Base-by-base conservation (phyloP, 768 basidiomycete genomes). In the Boletus rubropictus region DNA sequence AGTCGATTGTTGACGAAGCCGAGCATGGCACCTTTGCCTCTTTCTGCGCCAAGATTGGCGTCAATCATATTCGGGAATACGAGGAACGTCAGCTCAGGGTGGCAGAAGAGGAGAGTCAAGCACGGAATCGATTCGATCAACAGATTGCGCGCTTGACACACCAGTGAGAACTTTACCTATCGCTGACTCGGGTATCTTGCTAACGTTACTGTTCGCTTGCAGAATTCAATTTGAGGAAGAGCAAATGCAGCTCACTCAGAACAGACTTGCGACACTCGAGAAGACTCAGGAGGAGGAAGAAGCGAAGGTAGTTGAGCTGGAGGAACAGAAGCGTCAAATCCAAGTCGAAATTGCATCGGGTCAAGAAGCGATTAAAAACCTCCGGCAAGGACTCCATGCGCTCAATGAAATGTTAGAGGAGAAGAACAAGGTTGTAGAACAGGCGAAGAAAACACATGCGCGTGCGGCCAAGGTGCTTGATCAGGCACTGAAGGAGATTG, bases 11-110 rank as follows among this genome's bases (percentile, higher is more conserved):
- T 57, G 76, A 92, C 53, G 72, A 70, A 7, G 91, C 88, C 0
- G 96, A 97, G 61, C 89, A 91, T 58, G 71, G 71, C 3, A 69
- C 94, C 11, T 98, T 94, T 60, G 70, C 66, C 1, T 64, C 69
- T 3, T 97, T 99, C 69, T 97, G 94, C 61, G 63, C 67, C 31
- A 77, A 80, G 55, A 92, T 97, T 54, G 77, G 81, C 9, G 84
- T 96, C 7, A 63, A 69, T 14, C 83, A 83, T 66, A 91, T 99
- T 52, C 81, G 94, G 22, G 90, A 94, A 56, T 99, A 94, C 62
- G 95, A 98, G 66, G 87, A 91, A 61, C 81, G 86, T 18, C 91
- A 95, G 59, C 72, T 97, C 25, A 88, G 85, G 64, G 79, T 89
- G 20, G 90, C 89, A 0, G 85, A 92, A 65, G 88, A 89, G 57